Evolutionary conservation across 225 moss, liverwort and hornwort genomes (phyloP).

Genomic region (Physcomitrium patens): DNA sequence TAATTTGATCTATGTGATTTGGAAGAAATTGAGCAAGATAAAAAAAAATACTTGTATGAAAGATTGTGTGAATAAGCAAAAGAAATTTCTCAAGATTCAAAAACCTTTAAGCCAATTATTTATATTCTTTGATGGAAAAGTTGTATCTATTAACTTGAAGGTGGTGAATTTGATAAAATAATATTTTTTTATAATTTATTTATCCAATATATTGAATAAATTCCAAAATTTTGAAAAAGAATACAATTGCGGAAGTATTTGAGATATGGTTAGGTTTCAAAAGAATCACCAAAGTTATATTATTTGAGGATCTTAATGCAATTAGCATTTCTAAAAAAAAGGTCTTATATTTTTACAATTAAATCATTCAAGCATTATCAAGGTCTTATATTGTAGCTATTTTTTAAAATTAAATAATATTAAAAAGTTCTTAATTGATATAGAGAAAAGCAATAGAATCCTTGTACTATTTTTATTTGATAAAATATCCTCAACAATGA

Average conservation of each 20-base stretch:
- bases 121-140: background rate
- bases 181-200: too few species aligned
- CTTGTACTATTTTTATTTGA: too few species aligned
- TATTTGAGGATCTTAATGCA: too few species aligned
- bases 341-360: too few species aligned
- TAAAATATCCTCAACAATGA: background rate
- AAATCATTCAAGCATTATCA: background rate
- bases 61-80: background rate
- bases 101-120: background rate
- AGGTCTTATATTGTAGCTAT: background rate
- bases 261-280: background rate
- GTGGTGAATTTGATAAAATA: background rate
- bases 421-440: too few species aligned
- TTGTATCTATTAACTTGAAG: background rate
- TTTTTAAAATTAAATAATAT: too few species aligned
- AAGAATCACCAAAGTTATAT: too few species aligned
- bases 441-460: too few species aligned
- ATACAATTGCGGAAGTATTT: background rate
- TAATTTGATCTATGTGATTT: background rate
- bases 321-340: too few species aligned
- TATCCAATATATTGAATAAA: background rate
- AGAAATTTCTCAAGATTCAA: too few species aligned
- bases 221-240: background rate
- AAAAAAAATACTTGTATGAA: background rate
- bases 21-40: background rate